Base-by-base conservation (phyloP, 2,329 filamentous ascomycete species). In the Xylaria sp. region DNA sequence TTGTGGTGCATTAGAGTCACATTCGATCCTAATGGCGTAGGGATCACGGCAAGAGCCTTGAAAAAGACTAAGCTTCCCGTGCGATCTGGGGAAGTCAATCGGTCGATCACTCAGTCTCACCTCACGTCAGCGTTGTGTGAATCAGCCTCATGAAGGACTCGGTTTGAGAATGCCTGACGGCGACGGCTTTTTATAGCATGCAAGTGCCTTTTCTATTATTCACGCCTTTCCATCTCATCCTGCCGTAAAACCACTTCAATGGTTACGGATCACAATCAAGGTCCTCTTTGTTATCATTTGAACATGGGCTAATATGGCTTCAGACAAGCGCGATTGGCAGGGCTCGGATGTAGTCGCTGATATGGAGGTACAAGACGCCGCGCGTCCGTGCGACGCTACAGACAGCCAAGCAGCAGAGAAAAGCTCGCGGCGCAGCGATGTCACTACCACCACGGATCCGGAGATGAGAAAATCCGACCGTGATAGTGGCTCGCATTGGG, bases 401-500 rank as follows among this genome's bases (percentile, higher is more conserved):
- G 45, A 33, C 11, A 19, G 25, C 6, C 47, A 35, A 25, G 45
- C 47, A 17, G 35, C 28, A 14, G 49, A 54, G 17, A 19, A 11
- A 53, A 46, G 56, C 7, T 23, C 56, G 15, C 65, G 60, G 21
- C 51, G 12, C 35, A 67, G 60, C 14, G 65, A 65, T 52, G 57
- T 21, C 15, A 56, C 50, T 11, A 59, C 40, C 4, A 42, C 47
- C 14, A 61, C 61, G 15, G 62, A 67, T 23, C 55, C 59, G 15
- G 59, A 56, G 1, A 12, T 56, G 33, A 68, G 67, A 37, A 71
- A 70, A 31, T 71, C 69, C 15, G 17, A 52, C 15, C 63, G 68
- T 21, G 72, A 67, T 19, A 74, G 70, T 55, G 63, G 61, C 19
- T 76, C 74, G 19, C 71, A 74, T 56, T 72, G 69, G 71, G 69